A percentile compares a stretch with the other conserved stretches of the same genome.
These are phyloP conservation scores for Wickerhamiella musiphila DNA, from an alignment of 805 yeast species.

Conservation along the genomic window DNA sequence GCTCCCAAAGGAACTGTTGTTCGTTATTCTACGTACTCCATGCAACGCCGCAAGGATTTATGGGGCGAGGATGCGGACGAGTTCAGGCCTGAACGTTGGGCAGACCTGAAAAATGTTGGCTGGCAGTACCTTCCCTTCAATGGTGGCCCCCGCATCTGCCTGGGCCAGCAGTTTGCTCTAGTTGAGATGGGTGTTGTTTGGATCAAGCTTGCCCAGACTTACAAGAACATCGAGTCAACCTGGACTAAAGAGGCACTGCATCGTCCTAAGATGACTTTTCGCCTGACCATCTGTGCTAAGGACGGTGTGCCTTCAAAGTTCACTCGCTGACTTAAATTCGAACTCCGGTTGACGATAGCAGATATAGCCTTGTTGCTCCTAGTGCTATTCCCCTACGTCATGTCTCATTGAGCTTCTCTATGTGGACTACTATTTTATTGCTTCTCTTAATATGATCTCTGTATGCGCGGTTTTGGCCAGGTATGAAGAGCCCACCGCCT, in stretches of 20 bases:
- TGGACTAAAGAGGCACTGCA: too few relatives aligned
- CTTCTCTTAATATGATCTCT: too few relatives aligned
- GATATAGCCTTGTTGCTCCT: too few relatives aligned
- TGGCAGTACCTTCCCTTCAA: conserved; percentile 35
- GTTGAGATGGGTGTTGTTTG: conserved; percentile 28
- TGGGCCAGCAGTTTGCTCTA: conserved; percentile 39
- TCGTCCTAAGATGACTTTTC: background rate
- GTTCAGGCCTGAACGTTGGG: conserved; percentile 25
- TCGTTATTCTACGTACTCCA: conserved; percentile 22
- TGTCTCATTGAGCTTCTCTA: too few relatives aligned
- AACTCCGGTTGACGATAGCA: too few relatives aligned
- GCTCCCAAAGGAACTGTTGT: conserved; percentile 25
- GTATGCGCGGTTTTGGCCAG: too few relatives aligned
- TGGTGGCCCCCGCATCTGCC: conserved; percentile 39
- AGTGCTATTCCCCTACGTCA: too few relatives aligned
- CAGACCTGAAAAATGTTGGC: conserved; percentile 18
- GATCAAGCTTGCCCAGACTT: conserved; percentile 6
- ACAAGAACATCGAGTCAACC: conserved; percentile 1
- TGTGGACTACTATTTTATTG: too few relatives aligned
- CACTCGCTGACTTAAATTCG: too few relatives aligned
- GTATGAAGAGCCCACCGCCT: too few relatives aligned
- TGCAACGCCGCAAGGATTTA: conserved; percentile 23
- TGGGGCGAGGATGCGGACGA: conserved; percentile 27
- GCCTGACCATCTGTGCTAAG: background rate
- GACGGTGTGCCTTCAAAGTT: conserved; percentile 1